Base-by-base conservation (phyloP, 208 protist species). In the Phytomonas serpens region DNA sequence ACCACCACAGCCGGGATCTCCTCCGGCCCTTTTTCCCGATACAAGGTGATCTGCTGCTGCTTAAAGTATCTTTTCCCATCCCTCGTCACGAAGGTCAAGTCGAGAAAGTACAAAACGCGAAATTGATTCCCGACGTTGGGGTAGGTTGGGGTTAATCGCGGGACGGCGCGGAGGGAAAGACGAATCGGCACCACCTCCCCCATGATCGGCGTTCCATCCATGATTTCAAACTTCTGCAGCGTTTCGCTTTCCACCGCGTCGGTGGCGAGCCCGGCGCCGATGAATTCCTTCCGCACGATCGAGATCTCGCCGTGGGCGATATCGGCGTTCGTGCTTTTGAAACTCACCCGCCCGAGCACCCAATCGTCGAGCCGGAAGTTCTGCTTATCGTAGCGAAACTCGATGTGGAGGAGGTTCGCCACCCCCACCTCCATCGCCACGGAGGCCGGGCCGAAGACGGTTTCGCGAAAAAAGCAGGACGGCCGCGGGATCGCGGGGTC, bases 121-220 rank as follows among this genome's bases (percentile, higher is more conserved):
- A 95, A 93, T 27, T 75, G 75, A 27, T 82, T 40, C 11, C 37
- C 37, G 3, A 97, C 82, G 63, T 78, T 84, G 23, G 37, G 51
- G 75, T 92, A 95, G 3, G 91, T 92, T 29, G 91, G 93, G 3
- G 93, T 96, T 34, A 97, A 80, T 30, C 83, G 76, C 13, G 91
- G 90, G 57, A 95, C 79, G 51, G 84, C 80, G 36, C 83, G 77
- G 13, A 97, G 78, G 42, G 90, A 95, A 27, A 97, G 71, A 0
- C 93, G 87, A 61, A 97, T 93, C 9, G 93, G 93, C n/a, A 97
- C 80, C 27, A 97, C 87, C 71, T 97, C 93, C 3, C 92, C 91
- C 14, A 88, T 83, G 71, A 96, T 91, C 30, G 93, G 93, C 0
- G 84, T 88, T 51, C 93, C 93, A 71, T 97, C 93, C 90, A 97